Evolutionary conservation across 1,139 yeast genomes (phyloP).

Genomic region (Cylindricascospora bacillispora): DNA sequence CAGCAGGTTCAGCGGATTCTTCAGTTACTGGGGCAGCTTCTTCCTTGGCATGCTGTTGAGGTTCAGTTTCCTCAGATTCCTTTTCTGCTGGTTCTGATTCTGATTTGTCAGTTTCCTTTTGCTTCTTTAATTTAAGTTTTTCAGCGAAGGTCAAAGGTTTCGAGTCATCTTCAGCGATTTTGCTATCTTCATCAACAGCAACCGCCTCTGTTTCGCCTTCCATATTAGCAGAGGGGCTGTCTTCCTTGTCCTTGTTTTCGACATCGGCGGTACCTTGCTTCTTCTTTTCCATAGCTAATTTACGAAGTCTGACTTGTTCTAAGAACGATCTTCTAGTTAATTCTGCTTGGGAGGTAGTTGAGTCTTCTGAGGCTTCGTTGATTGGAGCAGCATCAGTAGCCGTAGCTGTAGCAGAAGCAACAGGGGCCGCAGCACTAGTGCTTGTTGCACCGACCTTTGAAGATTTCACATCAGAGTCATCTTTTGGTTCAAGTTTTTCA

Average conservation of each 20-base stretch:
- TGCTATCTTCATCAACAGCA: slow-evolving; percentile 1
- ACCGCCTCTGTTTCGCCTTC: not conserved
- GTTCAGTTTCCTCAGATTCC: slow-evolving; percentile 2
- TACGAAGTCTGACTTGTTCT: slow-evolving; percentile 18
- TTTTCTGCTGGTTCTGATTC: not conserved
- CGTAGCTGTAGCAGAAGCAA: not conserved
- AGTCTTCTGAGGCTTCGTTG: not conserved
- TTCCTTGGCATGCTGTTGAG: slow-evolving; percentile 2
- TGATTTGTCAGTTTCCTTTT: slow-evolving; percentile 5
- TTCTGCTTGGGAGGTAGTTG: slow-evolving; percentile 8
- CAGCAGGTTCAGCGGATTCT: not conserved
- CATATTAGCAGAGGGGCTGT: not conserved
- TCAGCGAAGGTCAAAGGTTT: slow-evolving; percentile 10
- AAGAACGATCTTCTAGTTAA: slow-evolving; percentile 13
- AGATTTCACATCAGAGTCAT: not conserved
- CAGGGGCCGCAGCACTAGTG: not conserved
- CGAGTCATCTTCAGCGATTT: slow-evolving; percentile 1
- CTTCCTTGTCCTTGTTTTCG: not conserved
- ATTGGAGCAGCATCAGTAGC: slow-evolving; percentile 1
- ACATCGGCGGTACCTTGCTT: slow-evolving; percentile 8
- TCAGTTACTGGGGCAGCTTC: slow-evolving; percentile 6
- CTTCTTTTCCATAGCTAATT: slow-evolving; percentile 16
- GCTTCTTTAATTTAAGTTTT: slow-evolving; percentile 11
- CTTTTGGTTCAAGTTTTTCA: not conserved
- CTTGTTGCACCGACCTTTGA: not conserved